Evolutionary conservation across 2,329 filamentous ascomycete species (phyloP), one percentile per base, ranked within the genome.

Genomic region (Cladobotryum mycophilum): DNA sequence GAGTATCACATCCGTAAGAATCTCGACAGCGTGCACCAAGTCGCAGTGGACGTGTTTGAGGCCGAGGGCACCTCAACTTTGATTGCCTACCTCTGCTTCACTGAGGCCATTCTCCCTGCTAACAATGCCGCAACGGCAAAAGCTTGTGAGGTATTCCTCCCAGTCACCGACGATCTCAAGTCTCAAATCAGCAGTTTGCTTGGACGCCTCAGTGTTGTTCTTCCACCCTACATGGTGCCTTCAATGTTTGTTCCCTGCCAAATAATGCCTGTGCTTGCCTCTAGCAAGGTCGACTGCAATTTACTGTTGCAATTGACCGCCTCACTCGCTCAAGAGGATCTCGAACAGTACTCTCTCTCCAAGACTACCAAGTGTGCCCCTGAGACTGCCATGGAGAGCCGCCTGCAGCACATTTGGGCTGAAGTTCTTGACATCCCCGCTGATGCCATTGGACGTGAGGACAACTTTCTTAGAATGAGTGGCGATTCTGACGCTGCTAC

Each of bases 401-500:
- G 4, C 50, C 50, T 1, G 45, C 46, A 12, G 41, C 41, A 45
- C 33, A 34, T 52, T 11, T 52, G 50, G 50, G 12, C 18, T 20
- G 45, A 30, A 6, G 25, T 30, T 30, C 25, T 30, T 30, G 25
- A 30, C 25, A 30, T 30, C 25, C 25, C 25, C 9, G 25, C 25
- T 6, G 47, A 51, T 3, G 47, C 45, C 3, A 58, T 58, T n/a
- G 47, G 56, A 13, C 45, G 44, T 3, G 52, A 58, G 20, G 56
- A 58, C 36, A 46, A 48, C 38, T 56, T 58, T 41, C 49, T 53
- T 11, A 47, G 43, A 14, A 50, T 58, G 18, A 54, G 54, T 2
- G 56, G 56, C 6, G 52, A 58, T 38, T 58, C 56, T 2, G 56
- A 56, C 5, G 44, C 51, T 34, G 51, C 51, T 11, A 53, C 51